Conservation (phyloP, 2,329 filamentous ascomycete genomes). For the Leptosphaerulina australis region DNA sequence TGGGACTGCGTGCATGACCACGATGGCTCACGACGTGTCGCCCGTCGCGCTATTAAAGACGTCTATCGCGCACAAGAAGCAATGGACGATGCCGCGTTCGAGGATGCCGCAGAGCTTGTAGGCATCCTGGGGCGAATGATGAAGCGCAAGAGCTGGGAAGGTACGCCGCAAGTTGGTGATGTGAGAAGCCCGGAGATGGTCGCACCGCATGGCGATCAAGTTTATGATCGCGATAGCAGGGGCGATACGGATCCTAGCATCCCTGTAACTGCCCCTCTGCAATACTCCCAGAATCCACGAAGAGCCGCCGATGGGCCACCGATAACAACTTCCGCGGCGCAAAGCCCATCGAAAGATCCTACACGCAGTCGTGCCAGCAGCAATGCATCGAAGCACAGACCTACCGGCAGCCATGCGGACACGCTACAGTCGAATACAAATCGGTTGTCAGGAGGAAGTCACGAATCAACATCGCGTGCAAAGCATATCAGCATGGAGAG, state of each 20-base stretch:
- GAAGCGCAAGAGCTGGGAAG: constrained; percentile 63
- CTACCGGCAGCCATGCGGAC: constrained; percentile 32
- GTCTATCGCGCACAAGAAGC: constrained; percentile 91
- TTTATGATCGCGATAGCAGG: constrained; percentile 7
- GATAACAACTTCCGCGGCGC: constrained; percentile 27
- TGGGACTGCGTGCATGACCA: constrained; percentile 90
- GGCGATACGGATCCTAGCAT: constrained; percentile 19
- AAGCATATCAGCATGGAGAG: constrained; percentile 40
- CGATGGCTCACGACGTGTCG: constrained; percentile 75
- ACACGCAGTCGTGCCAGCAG: constrained; percentile 41
- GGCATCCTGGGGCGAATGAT: constrained; percentile 87
- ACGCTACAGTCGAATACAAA: constrained; percentile 37
- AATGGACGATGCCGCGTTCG: constrained; percentile 94
- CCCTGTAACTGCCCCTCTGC: constrained; percentile 25
- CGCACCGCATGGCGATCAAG: constrained; percentile 20
- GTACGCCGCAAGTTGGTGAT: constrained; percentile 43
- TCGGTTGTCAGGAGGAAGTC: constrained; percentile 33
- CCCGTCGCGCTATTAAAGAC: constrained; percentile 82
- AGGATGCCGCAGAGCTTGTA: constrained; percentile 87
- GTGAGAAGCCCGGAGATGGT: constrained; percentile 39
- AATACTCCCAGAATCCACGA: constrained; percentile 31
- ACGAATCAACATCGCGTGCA: constrained; percentile 42
- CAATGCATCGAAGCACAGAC: constrained; percentile 29
- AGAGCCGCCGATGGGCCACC: constrained; percentile 37
- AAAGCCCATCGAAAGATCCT: constrained; percentile 26